Base-by-base conservation (phyloP, 371 early-diverging fungal species). In the Mortierella sp. region DNA sequence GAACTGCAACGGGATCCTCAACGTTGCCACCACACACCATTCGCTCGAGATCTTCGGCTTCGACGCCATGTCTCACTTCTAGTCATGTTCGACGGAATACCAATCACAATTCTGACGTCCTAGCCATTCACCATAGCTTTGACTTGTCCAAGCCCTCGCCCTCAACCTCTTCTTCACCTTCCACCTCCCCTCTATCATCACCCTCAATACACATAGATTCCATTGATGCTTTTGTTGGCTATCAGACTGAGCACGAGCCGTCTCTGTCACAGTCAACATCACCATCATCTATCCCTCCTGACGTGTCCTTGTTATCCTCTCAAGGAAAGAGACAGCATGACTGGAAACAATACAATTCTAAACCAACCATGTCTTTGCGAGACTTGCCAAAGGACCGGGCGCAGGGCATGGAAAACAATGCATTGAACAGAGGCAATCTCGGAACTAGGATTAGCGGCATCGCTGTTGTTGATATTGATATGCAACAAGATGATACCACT, bases 51-150 rank as follows among this genome's bases (percentile, higher is more conserved):
- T 61, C 73, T 52, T 57, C 78, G 22, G 68, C 62, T 40, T 69
- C 78, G 32, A 62, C 67, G 37, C 71, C 75, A 40, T 79, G 79
- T 63, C 66, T 79, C 71, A 79, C 79, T 28, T 79, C 79, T 0
- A 67, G 71, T 54, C 72, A 74, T 70, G 55, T 71, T 54, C 61
- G 64, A 22, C 79, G 70, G 26, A 79, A 79, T 55, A 49, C 47
- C 35, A 79, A 73, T 64, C 49, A 39, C 9, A 70, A 73, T 30
- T 45, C 78, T 35, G 72, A 72, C 39, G 72, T 68, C 11, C 28
- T 68, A 26, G 69, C 78, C 28, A 70, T 70, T 67, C 76, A 76
- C 59, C 66, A 35, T 43, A 75, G 75, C 66, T 65, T 75, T 43
- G 77, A 72, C 64, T 43, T 65, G 26, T 57, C 49, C 45, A 72